These are phyloP conservation scores for Colletotrichum phormii DNA, from an alignment of 2,329 filamentous ascomycete genomes.

Conservation along the genomic window DNA sequence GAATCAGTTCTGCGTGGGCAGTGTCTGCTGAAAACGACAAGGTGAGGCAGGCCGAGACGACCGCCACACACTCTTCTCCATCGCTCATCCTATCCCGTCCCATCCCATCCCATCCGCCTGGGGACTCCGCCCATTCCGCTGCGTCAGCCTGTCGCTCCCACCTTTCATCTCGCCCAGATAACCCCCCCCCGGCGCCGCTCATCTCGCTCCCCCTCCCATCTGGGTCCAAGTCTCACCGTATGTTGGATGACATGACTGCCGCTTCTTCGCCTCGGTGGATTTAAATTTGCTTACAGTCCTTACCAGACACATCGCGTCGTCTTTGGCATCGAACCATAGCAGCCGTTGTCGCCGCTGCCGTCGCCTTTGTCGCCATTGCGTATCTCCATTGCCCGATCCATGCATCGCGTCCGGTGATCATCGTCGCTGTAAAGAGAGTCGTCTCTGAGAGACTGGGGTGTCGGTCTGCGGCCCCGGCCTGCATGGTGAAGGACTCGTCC, in stretches of 20 bases:
- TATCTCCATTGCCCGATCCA: conserved; percentile 18
- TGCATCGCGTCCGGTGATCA: conserved; percentile 22
- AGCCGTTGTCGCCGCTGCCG: conserved; percentile 16
- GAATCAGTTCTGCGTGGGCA: conserved; percentile 21
- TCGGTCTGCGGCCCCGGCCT: conserved; percentile 28
- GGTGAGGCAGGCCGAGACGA: conserved; percentile 36
- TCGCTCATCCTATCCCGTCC: conserved; percentile 31
- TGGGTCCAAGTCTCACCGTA: conserved; percentile 36
- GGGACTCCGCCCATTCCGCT: conserved; percentile 37
- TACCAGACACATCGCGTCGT: conserved; percentile 16
- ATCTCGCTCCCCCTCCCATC: conserved; percentile 36
- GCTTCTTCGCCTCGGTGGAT: conserved; percentile 30
- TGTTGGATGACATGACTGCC: conserved; percentile 35
- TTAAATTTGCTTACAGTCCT: conserved; percentile 33
- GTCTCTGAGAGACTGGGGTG: conserved; percentile 35
- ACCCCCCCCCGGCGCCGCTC: conserved; percentile 36
- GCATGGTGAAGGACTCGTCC: conserved; percentile 30
- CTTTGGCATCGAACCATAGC: conserved; percentile 26
- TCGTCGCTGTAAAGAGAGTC: conserved; percentile 29
- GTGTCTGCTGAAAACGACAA: conserved; percentile 30
- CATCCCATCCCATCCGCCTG: conserved; percentile 32
- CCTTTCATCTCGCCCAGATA: conserved; percentile 36
- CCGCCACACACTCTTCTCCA: conserved; percentile 29
- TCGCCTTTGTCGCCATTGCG: conserved; percentile 17
- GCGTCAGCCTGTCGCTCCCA: conserved; percentile 37